These are phyloP conservation scores for Phytophthora kernoviae DNA, from an alignment of 352 stramenopile species.

Conservation along the genomic window DNA sequence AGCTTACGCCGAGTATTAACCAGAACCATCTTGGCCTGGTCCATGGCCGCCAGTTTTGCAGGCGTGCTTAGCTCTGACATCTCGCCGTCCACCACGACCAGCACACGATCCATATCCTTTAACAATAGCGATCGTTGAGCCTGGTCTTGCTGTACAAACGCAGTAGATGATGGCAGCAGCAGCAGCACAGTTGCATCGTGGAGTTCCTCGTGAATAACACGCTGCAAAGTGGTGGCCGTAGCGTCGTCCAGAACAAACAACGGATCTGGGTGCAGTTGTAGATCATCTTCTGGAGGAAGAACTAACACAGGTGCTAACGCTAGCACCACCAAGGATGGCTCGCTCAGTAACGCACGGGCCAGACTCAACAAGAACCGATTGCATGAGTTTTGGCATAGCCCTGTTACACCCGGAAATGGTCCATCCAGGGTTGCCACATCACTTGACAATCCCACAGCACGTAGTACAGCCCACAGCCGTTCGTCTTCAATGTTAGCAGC, in stretches of 20 bases:
- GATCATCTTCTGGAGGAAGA: conserved; percentile 18
- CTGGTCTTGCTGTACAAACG: conserved; percentile 30
- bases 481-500: conserved; percentile 37
- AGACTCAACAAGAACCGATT: conserved; percentile 97
- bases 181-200: conserved; percentile 93
- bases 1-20: conserved; percentile 20
- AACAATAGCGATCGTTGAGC: conserved; percentile 53
- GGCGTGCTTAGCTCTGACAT: conserved; percentile 89
- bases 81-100: conserved; percentile 94
- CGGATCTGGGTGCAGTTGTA: conserved; percentile 13
- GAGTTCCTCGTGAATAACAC: conserved; percentile 90
- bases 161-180: conserved; percentile 92
- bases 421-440: conserved; percentile 69
- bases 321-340: conserved; percentile 88
- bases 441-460: conserved; percentile 59
- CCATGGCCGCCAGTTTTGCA: conserved; percentile 50
- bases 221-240: conserved; percentile 67
- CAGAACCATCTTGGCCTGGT: conserved; percentile 40
- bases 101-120: conserved; percentile 96
- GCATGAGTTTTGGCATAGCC: conserved; percentile 92
- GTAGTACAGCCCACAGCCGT: conserved; percentile 37
- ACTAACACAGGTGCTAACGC: conserved; percentile 39
- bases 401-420: conserved; percentile 66
- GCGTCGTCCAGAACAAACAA: conserved; percentile 59
- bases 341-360: conserved; percentile 92